Percentiles rank a stretch among this genome's conserved stretches.
Evolutionary conservation across 2,329 filamentous ascomycete genomes (phyloP).

Genomic region (Fusarium multiceps): DNA sequence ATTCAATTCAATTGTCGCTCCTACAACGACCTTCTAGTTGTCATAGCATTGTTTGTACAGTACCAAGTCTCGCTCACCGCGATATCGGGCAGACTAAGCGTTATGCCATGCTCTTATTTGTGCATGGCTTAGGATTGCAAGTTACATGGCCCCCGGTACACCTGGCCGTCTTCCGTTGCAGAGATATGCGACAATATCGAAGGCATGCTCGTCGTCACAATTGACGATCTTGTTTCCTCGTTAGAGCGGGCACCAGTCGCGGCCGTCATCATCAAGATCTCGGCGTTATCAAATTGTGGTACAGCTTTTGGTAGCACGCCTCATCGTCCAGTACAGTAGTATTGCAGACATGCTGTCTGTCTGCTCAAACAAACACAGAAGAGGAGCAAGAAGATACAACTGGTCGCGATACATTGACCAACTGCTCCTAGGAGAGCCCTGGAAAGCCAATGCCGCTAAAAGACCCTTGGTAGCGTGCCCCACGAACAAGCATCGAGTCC

Average conservation of each 20-base stretch:
- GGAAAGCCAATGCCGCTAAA: conserved; percentile 16
- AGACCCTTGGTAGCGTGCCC: conserved; percentile 40
- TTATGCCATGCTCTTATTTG: conserved; percentile 17
- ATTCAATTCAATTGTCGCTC: neutral
- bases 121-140: conserved; percentile 20
- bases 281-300: neutral
- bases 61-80: conserved; percentile 40
- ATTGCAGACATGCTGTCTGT: neutral
- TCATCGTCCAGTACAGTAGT: conserved; percentile 22
- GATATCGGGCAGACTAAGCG: conserved; percentile 41
- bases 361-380: neutral
- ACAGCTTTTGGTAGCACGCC: conserved; percentile 27
- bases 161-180: conserved; percentile 37
- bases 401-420: conserved; percentile 19
- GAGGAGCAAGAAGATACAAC: neutral
- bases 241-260: conserved; percentile 40
- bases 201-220: conserved; percentile 33
- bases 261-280: conserved; percentile 8
- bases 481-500: conserved; percentile 36
- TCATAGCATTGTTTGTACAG: conserved; percentile 3
- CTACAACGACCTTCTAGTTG: neutral
- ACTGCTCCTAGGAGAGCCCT: conserved; percentile 20
- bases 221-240: conserved; percentile 44
- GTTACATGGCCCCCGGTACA: conserved; percentile 30
- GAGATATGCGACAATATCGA: conserved; percentile 22